Evolutionary conservation across 202 grass and related monocot species (phyloP), one percentile per base, ranked within the genome.

Genomic region (Panicum virgatum): DNA sequence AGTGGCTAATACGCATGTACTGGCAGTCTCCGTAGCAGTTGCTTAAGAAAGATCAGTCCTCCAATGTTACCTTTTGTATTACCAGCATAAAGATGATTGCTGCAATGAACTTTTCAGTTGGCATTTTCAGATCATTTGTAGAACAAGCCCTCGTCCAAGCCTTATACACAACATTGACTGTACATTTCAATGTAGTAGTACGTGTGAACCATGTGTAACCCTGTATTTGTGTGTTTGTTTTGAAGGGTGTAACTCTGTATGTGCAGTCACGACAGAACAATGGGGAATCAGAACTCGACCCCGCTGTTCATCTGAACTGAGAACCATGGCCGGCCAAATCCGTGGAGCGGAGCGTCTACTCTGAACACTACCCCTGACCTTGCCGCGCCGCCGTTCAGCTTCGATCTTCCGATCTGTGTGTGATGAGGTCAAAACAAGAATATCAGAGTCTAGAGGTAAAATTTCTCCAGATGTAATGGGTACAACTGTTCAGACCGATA

Each of bases 291-390:
- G 69, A 94, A 91, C 61, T 91, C 89, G 15, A 94, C 12, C 9
- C 86, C 86, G 44, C 92, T 89, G 84, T 87, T 94, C 84, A 91
- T 85, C 68, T 94, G 92, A 40, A 94, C 66, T 0, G 89, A 91
- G 73, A 91, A 85, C 83, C 86, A 88, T 65, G 89, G 80, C 42
- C 57, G 77, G 56, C 80, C 62, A 43, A 85, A 63, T 54, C 45
- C 50, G 18, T 86, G 57, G 10, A 91, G 83, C 13, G 92, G 89
- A 20, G 83, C 37, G 32, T 94, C 86, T 56, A 85, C 84, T 82
- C 86, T 94, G 10, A 89, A 19, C 76, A 87, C 83, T 32, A 91
- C 9, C 45, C 92, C 92, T 25, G 86, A 86, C 16, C 73, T 86
- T 8, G 77, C 40, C 1, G 50, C 73, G 7, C 85, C 72, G 4